Percentiles rank a stretch among this genome's conserved stretches.
Evolutionary conservation across 495 filamentous ascomycete genomes (phyloP).

Genomic region (Hypoxylon fragiforme): DNA sequence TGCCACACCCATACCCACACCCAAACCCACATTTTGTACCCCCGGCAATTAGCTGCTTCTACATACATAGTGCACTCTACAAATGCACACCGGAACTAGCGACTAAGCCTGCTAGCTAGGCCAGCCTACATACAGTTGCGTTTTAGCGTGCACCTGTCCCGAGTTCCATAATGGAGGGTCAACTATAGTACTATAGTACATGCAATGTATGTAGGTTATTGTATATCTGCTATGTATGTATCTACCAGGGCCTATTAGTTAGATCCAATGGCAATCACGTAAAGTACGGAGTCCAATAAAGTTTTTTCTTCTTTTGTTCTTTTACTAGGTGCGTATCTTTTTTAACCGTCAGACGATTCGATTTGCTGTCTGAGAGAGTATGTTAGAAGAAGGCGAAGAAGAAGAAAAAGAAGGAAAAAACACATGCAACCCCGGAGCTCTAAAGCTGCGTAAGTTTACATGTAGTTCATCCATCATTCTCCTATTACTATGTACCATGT

Average conservation of each 20-base stretch:
- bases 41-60: conserved; percentile 35
- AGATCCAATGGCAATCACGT: conserved; percentile 26
- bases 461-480: too few relatives aligned
- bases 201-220: too few relatives aligned
- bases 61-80: conserved; percentile 20
- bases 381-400: not conserved
- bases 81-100: conserved; percentile 18
- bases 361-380: too few relatives aligned
- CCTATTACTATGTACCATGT: too few relatives aligned
- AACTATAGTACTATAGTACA: too few relatives aligned
- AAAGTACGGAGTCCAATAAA: conserved; percentile 20
- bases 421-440: too few relatives aligned
- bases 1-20: conserved; percentile 22
- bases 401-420: not conserved
- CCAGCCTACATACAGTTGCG: not conserved
- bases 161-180: conserved; percentile 32
- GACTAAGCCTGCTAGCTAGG: not conserved
- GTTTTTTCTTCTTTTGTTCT: conserved; percentile 2
- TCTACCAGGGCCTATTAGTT: conserved; percentile 1
- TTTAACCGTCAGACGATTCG: too few relatives aligned
- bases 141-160: conserved; percentile 29
- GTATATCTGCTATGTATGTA: not conserved
- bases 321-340: too few relatives aligned
- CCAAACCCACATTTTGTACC: conserved; percentile 22
- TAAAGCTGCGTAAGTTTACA: too few relatives aligned